Conservation (phyloP, 2,329 filamentous ascomycete species). For the Alternaria sp. region DNA sequence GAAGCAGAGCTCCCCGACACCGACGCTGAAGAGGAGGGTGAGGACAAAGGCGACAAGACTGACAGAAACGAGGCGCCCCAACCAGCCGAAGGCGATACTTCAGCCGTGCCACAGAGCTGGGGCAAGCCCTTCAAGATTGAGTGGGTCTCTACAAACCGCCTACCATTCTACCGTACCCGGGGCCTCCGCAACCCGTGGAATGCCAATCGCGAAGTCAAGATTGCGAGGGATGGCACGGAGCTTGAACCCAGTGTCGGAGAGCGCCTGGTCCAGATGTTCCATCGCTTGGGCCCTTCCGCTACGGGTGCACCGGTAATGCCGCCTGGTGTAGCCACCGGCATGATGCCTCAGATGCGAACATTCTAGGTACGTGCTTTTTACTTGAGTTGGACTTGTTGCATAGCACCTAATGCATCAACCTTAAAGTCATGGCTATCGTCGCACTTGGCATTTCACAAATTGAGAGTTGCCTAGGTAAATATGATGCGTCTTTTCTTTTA, state of each 20-base stretch:
- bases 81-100: slow-evolving; percentile 49
- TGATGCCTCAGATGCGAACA: slow-evolving; percentile 43
- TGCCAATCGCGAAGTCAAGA: slow-evolving; percentile 93
- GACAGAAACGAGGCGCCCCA: slow-evolving; percentile 42
- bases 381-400: slow-evolving; percentile 9
- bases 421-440: background rate
- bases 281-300: slow-evolving; percentile 44
- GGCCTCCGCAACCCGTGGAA: slow-evolving; percentile 95
- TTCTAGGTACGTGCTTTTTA: slow-evolving; percentile 26
- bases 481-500: slow-evolving; percentile 6
- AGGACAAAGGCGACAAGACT: slow-evolving; percentile 58
- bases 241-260: slow-evolving; percentile 84
- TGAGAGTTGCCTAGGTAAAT: background rate
- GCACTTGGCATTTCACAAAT: background rate
- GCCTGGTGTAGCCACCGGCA: slow-evolving; percentile 32
- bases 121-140: slow-evolving; percentile 91
- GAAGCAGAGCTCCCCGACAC: slow-evolving; percentile 75
- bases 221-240: slow-evolving; percentile 93
- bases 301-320: slow-evolving; percentile 32
- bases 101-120: slow-evolving; percentile 69
- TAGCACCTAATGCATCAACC: slow-evolving; percentile 8
- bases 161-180: slow-evolving; percentile 89
- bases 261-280: slow-evolving; percentile 81
- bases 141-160: slow-evolving; percentile 83
- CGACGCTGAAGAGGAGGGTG: slow-evolving; percentile 55